Conservation (phyloP, 495 filamentous ascomycete species). For the Penicillium odoratum region DNA sequence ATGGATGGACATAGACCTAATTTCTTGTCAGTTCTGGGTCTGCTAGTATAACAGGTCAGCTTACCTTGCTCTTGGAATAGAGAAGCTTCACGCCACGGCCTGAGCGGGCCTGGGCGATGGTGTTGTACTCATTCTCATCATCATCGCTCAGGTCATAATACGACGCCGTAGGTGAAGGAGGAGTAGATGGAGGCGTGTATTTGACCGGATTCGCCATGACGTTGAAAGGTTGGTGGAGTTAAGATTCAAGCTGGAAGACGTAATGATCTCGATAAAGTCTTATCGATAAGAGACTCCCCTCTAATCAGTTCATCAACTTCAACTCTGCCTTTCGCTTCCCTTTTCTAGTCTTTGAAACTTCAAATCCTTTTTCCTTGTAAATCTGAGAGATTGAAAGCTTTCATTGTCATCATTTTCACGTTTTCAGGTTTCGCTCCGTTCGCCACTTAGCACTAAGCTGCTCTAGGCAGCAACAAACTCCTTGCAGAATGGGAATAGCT, state of each 20-base stretch:
- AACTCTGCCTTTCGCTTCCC: too few species aligned
- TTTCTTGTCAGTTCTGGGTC: slow-evolving; percentile 3
- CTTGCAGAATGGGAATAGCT: slow-evolving; percentile 3
- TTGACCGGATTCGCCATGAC: slow-evolving; percentile 36
- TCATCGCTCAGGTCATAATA: slow-evolving; percentile 98
- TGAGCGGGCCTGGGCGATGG: slow-evolving; percentile 79
- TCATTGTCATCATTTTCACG: neutral
- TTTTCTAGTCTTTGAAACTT: neutral
- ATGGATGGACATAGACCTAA: slow-evolving; percentile 96
- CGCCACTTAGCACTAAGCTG: neutral
- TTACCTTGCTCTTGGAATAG: slow-evolving; percentile 92
- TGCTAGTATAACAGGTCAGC: slow-evolving; percentile 9
- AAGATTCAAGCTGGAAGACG: slow-evolving; percentile 11
- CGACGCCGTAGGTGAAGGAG: slow-evolving; percentile 79
- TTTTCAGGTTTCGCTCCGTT: neutral
- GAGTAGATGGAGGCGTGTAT: slow-evolving; percentile 48
- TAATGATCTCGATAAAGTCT: slow-evolving; percentile 23
- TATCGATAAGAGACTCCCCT: slow-evolving; percentile 9
- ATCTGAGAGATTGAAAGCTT: neutral
- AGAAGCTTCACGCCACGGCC: slow-evolving; percentile 92
- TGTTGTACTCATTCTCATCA: slow-evolving; percentile 93
- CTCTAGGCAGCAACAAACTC: slow-evolving; percentile 10
- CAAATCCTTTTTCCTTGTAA: neutral
- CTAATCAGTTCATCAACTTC: neutral
- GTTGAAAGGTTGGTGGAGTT: slow-evolving; percentile 5